A percentile compares a stretch with the other conserved stretches of the same genome.
phyloP scores from a whole-genome alignment of 1,284 basidiomycete species.

The Pulchroboletus neoregius region DNA sequence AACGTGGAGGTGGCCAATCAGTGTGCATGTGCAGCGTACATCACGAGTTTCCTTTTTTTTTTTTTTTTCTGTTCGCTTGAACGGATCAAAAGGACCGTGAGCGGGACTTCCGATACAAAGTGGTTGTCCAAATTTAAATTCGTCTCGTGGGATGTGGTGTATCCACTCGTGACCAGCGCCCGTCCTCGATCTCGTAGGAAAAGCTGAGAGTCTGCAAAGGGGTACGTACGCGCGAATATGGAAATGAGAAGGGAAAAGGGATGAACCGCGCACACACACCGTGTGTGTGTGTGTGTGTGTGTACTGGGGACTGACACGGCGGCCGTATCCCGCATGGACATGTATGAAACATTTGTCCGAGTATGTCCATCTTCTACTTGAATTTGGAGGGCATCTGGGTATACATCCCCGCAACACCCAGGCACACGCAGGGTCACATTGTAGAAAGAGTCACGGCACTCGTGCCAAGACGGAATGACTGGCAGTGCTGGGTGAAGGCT shows the following conservation, averaged over 20 bases:
- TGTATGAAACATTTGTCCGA: no score
- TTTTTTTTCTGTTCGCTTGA: background rate
- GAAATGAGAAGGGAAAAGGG: background rate
- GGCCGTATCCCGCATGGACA: background rate
- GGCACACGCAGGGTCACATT: background rate
- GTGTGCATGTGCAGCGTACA: no score
- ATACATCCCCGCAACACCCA: background rate
- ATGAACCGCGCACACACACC: background rate
- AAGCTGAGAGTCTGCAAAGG: background rate
- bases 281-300: background rate
- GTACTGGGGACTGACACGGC: background rate
- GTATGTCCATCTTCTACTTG: no score
- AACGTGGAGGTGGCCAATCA: no score
- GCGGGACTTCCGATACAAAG: no score
- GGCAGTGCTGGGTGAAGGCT: no score
- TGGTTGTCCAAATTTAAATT: no score
- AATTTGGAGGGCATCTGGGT: no score
- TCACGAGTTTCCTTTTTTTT: no score
- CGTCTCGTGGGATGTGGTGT: background rate
- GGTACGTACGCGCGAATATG: background rate
- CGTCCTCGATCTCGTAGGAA: background rate
- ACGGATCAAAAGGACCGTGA: conserved; percentile 13
- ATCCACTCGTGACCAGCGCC: background rate
- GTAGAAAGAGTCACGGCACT: no score
- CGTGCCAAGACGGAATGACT: no score